A percentile compares a stretch with the other conserved stretches of the same genome.
Conservation (phyloP, 805 yeast genomes). For the Wickerhamomyces strasburgensis region DNA sequence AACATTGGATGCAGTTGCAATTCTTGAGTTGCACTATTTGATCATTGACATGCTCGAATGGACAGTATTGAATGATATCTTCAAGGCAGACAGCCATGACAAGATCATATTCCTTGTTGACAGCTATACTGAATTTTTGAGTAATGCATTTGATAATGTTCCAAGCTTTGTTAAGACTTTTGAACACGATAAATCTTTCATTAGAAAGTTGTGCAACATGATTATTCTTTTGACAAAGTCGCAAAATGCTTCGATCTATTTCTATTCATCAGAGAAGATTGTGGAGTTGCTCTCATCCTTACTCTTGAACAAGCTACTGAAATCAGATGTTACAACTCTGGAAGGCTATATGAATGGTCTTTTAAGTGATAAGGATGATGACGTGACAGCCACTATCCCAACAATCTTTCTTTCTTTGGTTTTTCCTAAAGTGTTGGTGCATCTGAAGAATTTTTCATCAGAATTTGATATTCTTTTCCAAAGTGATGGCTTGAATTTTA, state of each 20-base stretch:
- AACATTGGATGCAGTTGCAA: slow-evolving; percentile 16
- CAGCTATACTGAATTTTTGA: slow-evolving; percentile 21
- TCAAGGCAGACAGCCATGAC: slow-evolving; percentile 31
- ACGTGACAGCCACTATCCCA: slow-evolving; percentile 10
- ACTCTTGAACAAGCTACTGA: slow-evolving; percentile 30
- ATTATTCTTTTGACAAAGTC: slow-evolving; percentile 28
- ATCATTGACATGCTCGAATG: slow-evolving; percentile 32
- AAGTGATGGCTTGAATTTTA: slow-evolving; percentile 17
- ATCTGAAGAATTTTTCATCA: slow-evolving; percentile 27
- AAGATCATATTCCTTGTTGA: slow-evolving; percentile 27
- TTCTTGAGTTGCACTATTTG: slow-evolving; percentile 42
- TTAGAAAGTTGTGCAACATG: slow-evolving; percentile 25
- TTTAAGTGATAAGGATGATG: slow-evolving; percentile 13
- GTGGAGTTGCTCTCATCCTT: slow-evolving; percentile 31
- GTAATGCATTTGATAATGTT: slow-evolving; percentile 26
- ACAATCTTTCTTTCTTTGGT: slow-evolving; percentile 21
- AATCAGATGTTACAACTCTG: slow-evolving; percentile 16
- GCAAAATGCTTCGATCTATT: slow-evolving; percentile 28
- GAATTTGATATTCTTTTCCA: slow-evolving; percentile 19
- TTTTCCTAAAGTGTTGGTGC: slow-evolving; percentile 26
- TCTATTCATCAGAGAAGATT: slow-evolving; percentile 28
- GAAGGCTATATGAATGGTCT: slow-evolving; percentile 18
- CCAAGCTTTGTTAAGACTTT: slow-evolving; percentile 25
- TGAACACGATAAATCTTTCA: slow-evolving; percentile 25
- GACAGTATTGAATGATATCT: slow-evolving; percentile 31